Evolutionary conservation across 306 rosid species (phyloP), one percentile per base, ranked within the genome.

Genomic region (Hippophae tibetana): DNA sequence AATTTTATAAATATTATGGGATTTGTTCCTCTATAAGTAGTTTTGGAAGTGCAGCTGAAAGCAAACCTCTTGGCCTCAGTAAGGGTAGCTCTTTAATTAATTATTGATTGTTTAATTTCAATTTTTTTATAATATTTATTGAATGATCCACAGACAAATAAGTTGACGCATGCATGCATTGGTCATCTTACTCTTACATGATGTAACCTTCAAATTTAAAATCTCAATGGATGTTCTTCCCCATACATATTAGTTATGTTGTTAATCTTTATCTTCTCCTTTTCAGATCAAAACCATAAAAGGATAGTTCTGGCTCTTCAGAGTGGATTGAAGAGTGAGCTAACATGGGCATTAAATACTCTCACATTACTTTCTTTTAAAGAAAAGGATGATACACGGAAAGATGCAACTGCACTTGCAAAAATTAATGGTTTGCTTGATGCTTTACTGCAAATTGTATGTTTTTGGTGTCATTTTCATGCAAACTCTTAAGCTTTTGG

Each of bases 241-340:
- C 25, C 38, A 0, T 42, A 4, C 18, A 5, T 18, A 7, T 53
- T 9, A 53, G 5, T 49, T 13, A 14, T 10, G 14, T 18, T 53
- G 23, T 53, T 53, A 8, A 12, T 13, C 11, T 9, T 31, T 31
- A 31, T 31, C 38, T 31, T 31, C 38, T 31, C 18, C 45, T 57
- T 75, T 73, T 25, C 76, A 93, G 99, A 84, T 72, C 97, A 88
- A 80, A 93, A 86, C 88, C 84, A 84, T 69, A 93, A 86, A 71
- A 88, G 97, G 74, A 80, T 93, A 63, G 99, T 93, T 61, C 68
- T 86, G 67, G 97, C 99, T 45, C 86, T 92, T 61, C 99, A 92
- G 73, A 92, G 99, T 74, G 97, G 99, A 64, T 71, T 92, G 40
- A 92, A 92, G 86, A 92, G 95, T 74, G 99, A 92, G 84, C 78